Evolutionary conservation across 805 yeast genomes (phyloP), one percentile per base, ranked within the genome.

Genomic region (Hanseniaspora valbyensis): DNA sequence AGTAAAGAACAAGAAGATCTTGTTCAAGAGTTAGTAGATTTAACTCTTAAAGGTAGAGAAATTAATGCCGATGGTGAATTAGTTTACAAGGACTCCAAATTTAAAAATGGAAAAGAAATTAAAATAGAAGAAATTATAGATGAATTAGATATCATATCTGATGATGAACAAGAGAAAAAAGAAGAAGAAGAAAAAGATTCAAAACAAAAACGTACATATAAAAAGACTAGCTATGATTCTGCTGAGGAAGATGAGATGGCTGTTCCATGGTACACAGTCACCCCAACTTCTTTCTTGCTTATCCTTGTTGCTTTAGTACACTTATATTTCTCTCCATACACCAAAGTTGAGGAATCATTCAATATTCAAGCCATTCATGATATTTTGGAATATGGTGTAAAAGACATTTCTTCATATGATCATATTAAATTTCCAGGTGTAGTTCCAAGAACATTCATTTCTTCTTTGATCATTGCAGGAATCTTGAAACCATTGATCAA

Each of bases 271-370:
- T 45, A 38, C 28, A 38, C 44, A 2, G 39, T 45, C 8, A 30
- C 50, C 1, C 50, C 50, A 6, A 45, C 50, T 9, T 40, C 46
- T 38, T 57, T 68, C 7, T 52, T 67, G 5, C 62, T 81, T 14
- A 54, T 83, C 19, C 69, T 66, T 2, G 61, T 73, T 5, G 70
- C 83, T 10, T 61, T 70, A 1, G 64, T 66, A 42, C 79, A 81
- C 60, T 57, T 83, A 54, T 55, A 69, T 10, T 57, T 75, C 1
- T 73, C 95, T 0, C 96, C 96, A 0, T 86, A 69, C 64, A 82
- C 96, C 1, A 90, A 90, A 65, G 96, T 90, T 0, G 96, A 90
- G 62, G 97, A 90, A 63, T 85, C 95, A 26, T 90, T 90, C 71
- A 85, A 81, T 57, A 69, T 85, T 41, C 96, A 90, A 59, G 96